Percentiles rank a stretch among this genome's conserved stretches.
Conservation (phyloP, 2,329 filamentous ascomycete genomes). For the Penicillium sp. region DNA sequence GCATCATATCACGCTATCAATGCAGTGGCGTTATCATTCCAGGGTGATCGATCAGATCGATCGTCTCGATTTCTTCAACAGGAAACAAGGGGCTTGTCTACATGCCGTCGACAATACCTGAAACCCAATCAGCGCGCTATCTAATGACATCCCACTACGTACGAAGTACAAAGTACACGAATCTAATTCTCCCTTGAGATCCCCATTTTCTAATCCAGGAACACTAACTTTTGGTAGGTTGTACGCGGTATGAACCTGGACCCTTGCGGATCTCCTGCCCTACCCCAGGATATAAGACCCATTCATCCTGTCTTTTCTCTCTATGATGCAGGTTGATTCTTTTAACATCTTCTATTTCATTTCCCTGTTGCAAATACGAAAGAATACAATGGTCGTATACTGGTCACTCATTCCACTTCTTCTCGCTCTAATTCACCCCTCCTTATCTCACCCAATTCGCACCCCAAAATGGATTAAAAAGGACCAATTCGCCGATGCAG, state of each 20-base stretch:
- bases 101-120: slow-evolving; percentile 6
- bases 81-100: slow-evolving; percentile 18
- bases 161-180: background rate
- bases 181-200: background rate
- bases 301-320: background rate
- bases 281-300: background rate
- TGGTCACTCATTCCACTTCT: slow-evolving; percentile 8
- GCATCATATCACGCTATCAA: slow-evolving; percentile 18
- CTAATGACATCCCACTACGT: background rate
- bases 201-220: background rate
- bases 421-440: slow-evolving; percentile 5
- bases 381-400: slow-evolving; percentile 3
- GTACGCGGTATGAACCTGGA: slow-evolving; percentile 7
- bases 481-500: slow-evolving; percentile 1
- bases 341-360: no score
- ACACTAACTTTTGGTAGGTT: slow-evolving; percentile 7
- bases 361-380: background rate
- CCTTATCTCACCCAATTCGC: slow-evolving; percentile 13
- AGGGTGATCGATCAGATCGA: slow-evolving; percentile 14
- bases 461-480: slow-evolving; percentile 9
- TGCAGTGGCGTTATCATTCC: slow-evolving; percentile 11
- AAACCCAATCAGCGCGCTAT: background rate
- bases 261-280: slow-evolving; percentile 16
- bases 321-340: background rate
- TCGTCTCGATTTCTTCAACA: slow-evolving; percentile 8